Percentiles rank a stretch among this genome's conserved stretches.
Conservation (phyloP, 2,329 filamentous ascomycete species). For the Karstenula rhodostoma region DNA sequence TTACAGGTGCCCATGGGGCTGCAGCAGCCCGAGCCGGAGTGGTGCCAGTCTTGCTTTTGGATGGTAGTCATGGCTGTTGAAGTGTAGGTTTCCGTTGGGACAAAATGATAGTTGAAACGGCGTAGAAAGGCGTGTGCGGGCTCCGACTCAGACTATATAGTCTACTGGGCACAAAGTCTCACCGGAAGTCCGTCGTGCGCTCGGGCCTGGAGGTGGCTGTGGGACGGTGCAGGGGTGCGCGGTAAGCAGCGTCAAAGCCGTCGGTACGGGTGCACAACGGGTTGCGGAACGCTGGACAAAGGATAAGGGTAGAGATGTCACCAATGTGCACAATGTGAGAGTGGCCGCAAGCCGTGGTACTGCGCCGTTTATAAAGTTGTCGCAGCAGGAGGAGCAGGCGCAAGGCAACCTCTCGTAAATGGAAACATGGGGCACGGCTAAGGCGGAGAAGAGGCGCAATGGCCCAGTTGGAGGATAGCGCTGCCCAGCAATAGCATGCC, state of each 20-base stretch:
- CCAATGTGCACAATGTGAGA: not conserved
- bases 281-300: not conserved
- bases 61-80: constrained; percentile 27
- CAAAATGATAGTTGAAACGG: constrained; percentile 2
- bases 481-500: constrained; percentile 7
- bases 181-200: constrained; percentile 13
- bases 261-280: not conserved
- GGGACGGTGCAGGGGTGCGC: constrained; percentile 7
- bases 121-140: not conserved
- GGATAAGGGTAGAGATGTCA: not conserved
- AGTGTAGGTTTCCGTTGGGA: constrained; percentile 1
- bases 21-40: constrained; percentile 40
- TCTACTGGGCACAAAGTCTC: not conserved
- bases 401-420: constrained; percentile 9
- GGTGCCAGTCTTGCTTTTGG: constrained; percentile 41
- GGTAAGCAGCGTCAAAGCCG: constrained; percentile 6
- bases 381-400: not conserved
- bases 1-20: constrained; percentile 41
- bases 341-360: not conserved
- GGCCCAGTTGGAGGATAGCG: not conserved
- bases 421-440: constrained; percentile 13
- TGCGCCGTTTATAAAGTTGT: not conserved
- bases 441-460: constrained; percentile 13
- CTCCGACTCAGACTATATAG: constrained; percentile 9
- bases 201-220: constrained; percentile 5